A percentile compares a stretch with the other conserved stretches of the same genome.
Conservation (phyloP, 257 asterid species). For the Verbascum thapsus region DNA sequence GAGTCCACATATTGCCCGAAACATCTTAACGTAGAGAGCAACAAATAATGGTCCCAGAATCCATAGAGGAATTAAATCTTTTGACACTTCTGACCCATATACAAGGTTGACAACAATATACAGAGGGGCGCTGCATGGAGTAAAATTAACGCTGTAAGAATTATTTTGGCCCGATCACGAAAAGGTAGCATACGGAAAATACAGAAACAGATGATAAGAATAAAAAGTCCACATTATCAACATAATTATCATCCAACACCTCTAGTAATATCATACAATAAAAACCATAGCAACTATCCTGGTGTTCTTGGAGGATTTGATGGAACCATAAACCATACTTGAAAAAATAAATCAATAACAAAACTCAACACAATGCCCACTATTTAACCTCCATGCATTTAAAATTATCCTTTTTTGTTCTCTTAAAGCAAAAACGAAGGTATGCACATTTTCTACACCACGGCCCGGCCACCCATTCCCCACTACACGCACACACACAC, state of each 20-base stretch:
- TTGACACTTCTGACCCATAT: slow-evolving; percentile 67
- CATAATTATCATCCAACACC: neutral
- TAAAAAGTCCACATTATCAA: neutral
- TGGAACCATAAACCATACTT: neutral
- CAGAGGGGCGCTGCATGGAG: slow-evolving; percentile 57
- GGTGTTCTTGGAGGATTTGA: neutral
- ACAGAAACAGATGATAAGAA: neutral
- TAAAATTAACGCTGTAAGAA: neutral
- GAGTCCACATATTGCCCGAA: slow-evolving; percentile 52
- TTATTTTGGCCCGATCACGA: neutral
- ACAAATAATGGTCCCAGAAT: slow-evolving; percentile 72
- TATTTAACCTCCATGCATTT: neutral
- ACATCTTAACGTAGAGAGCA: slow-evolving; percentile 57
- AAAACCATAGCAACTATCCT: neutral
- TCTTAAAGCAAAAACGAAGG: slow-evolving; percentile 7
- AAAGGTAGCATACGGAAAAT: neutral
- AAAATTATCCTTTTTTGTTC: neutral
- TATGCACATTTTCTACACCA: neutral
- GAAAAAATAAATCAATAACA: neutral
- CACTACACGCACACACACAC: neutral
- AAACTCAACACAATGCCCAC: neutral
- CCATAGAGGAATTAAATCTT: slow-evolving; percentile 83
- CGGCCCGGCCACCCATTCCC: neutral
- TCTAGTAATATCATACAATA: neutral
- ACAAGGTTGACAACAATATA: slow-evolving; percentile 56